Evolutionary conservation across 495 filamentous ascomycete species (phyloP).

Genomic region (Aspergillus taichungensis): DNA sequence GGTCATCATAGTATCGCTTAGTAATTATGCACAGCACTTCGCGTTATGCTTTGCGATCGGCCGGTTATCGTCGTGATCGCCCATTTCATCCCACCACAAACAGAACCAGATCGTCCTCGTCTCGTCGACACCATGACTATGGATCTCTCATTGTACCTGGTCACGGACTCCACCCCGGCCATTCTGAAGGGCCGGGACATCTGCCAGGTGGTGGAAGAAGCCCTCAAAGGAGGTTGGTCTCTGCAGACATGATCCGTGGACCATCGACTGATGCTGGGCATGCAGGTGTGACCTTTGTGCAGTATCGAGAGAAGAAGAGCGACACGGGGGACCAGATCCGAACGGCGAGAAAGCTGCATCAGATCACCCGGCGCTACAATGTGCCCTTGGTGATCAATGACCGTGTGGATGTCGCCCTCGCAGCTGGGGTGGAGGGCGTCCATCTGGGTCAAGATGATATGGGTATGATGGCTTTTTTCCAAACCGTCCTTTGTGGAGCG

Average conservation of each 20-base stretch:
- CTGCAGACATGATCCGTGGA: not conserved
- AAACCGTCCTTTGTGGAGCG: not conserved
- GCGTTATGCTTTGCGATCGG: no score
- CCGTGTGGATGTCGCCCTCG: constrained; percentile 84
- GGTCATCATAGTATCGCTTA: no score
- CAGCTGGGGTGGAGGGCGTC: constrained; percentile 78
- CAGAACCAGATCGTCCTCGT: no score
- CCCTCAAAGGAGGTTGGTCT: constrained; percentile 58
- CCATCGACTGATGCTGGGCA: constrained; percentile 9
- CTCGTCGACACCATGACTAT: no score
- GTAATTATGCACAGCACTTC: no score
- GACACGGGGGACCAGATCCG: constrained; percentile 64
- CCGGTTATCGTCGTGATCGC: no score
- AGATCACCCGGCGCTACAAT: constrained; percentile 53
- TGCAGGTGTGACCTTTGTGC: constrained; percentile 71
- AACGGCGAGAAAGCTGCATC: constrained; percentile 62
- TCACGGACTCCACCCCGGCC: constrained; percentile 79
- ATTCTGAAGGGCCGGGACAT: constrained; percentile 67
- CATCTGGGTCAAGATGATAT: constrained; percentile 95
- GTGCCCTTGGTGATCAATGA: constrained; percentile 93
- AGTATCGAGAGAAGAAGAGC: constrained; percentile 81
- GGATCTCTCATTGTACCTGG: constrained; percentile 71
- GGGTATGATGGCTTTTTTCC: constrained; percentile 37
- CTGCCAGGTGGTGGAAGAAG: constrained; percentile 63
- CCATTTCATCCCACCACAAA: no score